Conservation (phyloP, 345 rosid species). For the Streptanthus diversifolius region DNA sequence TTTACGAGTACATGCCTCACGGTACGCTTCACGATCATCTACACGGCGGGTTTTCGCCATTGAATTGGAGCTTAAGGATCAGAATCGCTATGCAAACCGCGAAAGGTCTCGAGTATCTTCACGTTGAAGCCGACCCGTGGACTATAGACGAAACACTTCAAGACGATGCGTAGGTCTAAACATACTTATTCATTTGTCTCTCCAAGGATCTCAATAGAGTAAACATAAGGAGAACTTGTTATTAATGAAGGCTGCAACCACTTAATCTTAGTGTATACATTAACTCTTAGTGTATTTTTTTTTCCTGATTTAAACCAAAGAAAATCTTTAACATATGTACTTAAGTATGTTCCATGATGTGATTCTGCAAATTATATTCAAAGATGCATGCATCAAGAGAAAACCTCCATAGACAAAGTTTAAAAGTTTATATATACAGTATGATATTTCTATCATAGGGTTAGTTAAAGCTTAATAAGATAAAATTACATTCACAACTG, state of each 20-base stretch:
- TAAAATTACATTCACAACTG: background rate
- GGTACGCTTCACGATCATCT: constrained; percentile 87
- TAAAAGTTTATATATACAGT: background rate
- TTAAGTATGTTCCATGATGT: background rate
- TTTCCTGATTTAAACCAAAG: background rate
- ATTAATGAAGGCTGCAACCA: background rate
- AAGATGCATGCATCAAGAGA: background rate
- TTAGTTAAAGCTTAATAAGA: background rate
- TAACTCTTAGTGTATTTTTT: background rate
- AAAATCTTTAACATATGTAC: background rate
- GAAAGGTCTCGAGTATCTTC: constrained; percentile 83
- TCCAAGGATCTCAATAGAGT: background rate
- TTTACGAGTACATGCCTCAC: constrained; percentile 86
- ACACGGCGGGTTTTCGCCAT: constrained; percentile 71
- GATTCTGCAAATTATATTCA: background rate
- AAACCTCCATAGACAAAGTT: background rate
- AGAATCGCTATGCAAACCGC: constrained; percentile 73
- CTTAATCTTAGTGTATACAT: background rate
- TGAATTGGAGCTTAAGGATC: constrained; percentile 65
- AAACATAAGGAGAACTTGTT: background rate
- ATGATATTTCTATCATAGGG: background rate
- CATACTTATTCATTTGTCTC: background rate
- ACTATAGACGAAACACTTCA: too few species aligned
- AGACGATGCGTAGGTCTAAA: background rate
- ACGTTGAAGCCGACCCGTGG: constrained; percentile 61